Evolutionary conservation across 257 asterid species (phyloP), one percentile per base, ranked within the genome.

Genomic region (Salvia miltiorrhiza): DNA sequence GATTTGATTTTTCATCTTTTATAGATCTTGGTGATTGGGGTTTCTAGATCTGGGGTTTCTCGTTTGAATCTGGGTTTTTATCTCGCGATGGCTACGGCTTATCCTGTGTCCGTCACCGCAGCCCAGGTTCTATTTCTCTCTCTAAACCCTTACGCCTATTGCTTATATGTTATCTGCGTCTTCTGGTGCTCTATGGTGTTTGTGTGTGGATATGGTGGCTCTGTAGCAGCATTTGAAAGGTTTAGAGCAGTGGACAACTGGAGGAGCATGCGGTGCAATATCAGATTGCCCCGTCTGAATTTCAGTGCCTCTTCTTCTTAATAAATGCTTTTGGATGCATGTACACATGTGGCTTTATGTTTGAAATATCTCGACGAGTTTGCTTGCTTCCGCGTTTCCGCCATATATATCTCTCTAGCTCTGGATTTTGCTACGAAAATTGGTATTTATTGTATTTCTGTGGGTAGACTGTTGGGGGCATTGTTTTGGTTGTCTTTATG

Each of bases 31-130:
- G 53, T 43, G 9, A 40, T 35, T 73, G 74, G 78, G 78, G 67
- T 72, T 83, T 72, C 73, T 70, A 84, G 97, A 92, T 92, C 96
- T 92, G 84, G 87, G 85, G 73, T 75, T 84, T 82, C 47, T 76
- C 14, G 20, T 47, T 64, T 76, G 63, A 63, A 74, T 76, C 72
- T 76, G 74, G 71, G 20, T 23, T 71, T 33, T 71, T 74, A 37
- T 41, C 61, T 53, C 52, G 50, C 69, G 60, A 91, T 92, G 96
- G 90, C 96, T 16, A 74, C 89, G 62, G 87, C 89, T 30, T 87
- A 78, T 78, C 90, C 88, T 66, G 76, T 89, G 71, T 92, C 97
- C 14, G 90, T 86, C 49, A 88, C 97, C 62, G 97, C 96, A 65
- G 90, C 95, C 63, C 97, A 89, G 93, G 97, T 90, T 2, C 35